Evolutionary conservation across 2,329 filamentous ascomycete genomes (phyloP).

Genomic region (Colletotrichum graminicola): DNA sequence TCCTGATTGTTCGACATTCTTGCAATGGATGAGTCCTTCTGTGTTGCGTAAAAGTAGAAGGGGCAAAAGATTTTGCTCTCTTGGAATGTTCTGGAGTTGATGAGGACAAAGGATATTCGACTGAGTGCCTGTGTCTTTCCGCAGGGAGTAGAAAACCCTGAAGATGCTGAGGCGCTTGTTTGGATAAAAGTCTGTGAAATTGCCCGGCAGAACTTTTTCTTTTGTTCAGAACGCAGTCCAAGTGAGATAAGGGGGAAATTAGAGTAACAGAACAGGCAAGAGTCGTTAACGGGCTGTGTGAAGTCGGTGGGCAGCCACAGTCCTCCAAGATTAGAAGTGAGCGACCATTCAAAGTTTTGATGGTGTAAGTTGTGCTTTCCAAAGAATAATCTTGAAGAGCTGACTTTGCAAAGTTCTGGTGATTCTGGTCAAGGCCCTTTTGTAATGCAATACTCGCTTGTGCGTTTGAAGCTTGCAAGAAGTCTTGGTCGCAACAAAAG

Average conservation of each 20-base stretch:
- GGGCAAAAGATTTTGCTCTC: background rate
- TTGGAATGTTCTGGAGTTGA: background rate
- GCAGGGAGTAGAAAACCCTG: background rate
- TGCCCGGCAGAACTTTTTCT: no score
- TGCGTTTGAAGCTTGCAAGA: background rate
- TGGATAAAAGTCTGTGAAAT: background rate
- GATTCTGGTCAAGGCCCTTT: background rate
- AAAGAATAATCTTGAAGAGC: background rate
- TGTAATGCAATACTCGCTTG: background rate
- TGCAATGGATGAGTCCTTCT: background rate
- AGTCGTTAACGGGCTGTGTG: background rate
- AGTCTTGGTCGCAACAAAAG: background rate
- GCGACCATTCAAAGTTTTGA: background rate
- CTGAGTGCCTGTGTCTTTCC: background rate
- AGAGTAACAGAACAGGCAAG: no score
- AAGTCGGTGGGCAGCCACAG: background rate
- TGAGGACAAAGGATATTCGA: background rate
- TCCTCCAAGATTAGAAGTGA: background rate
- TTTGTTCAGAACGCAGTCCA: background rate
- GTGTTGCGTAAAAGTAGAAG: background rate
- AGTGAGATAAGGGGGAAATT: no score
- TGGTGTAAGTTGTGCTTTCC: background rate
- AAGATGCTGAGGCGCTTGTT: background rate
- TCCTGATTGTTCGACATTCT: slow-evolving; percentile 13
- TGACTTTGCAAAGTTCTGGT: background rate